A percentile compares a stretch with the other conserved stretches of the same genome.
Conservation (phyloP, 805 yeast species). For the Starmerella geochares region DNA sequence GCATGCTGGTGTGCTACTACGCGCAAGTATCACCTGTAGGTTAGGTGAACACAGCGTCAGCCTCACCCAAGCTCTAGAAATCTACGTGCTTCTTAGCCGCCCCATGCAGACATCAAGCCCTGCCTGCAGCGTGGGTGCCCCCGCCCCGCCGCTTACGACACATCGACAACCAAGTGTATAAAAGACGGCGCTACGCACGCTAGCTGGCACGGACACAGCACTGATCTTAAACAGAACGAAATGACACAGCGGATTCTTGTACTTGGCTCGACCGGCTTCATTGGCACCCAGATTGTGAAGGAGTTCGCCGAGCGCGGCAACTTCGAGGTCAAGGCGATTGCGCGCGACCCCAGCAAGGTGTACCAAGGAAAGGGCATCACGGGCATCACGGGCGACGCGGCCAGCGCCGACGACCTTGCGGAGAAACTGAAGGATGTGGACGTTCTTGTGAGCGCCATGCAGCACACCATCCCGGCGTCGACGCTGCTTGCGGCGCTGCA, state of each 20-base stretch:
- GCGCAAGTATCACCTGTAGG: too few relatives aligned
- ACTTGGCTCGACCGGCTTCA: constrained; percentile 24
- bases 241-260: constrained; percentile 17
- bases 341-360: constrained; percentile 14
- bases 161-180: too few relatives aligned
- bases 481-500: constrained; percentile 8
- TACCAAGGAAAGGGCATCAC: constrained; percentile 6
- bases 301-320: constrained; percentile 15
- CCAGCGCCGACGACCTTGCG: constrained; percentile 9
- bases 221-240: background rate
- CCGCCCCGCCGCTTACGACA: too few relatives aligned
- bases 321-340: constrained; percentile 12
- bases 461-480: constrained; percentile 11
- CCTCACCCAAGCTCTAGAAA: too few relatives aligned
- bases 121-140: too few relatives aligned
- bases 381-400: constrained; percentile 14
- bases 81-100: too few relatives aligned
- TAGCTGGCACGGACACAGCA: too few relatives aligned
- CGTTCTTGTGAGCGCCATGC: constrained; percentile 14
- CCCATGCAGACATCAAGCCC: too few relatives aligned
- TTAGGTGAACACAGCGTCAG: too few relatives aligned
- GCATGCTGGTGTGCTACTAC: too few relatives aligned
- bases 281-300: constrained; percentile 30
- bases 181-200: too few relatives aligned
- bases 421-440: constrained; percentile 13